Conservation (phyloP, 257 asterid species). For the Cordia subcordata region DNA sequence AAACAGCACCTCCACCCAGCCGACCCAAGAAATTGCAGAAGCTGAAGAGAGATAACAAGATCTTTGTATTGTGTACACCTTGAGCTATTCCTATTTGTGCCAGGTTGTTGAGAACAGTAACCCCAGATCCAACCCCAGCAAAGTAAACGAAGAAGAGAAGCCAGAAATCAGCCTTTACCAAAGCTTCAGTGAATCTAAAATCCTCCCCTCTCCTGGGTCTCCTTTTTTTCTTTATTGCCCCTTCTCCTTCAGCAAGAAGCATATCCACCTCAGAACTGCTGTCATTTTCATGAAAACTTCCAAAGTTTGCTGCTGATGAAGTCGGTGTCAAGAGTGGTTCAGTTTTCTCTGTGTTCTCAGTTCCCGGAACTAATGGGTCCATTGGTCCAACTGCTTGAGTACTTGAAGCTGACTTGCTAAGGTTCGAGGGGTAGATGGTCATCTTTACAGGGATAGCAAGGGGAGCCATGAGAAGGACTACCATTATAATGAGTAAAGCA, state of each 20-base stretch:
- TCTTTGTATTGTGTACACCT: conserved; percentile 41
- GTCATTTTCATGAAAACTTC: conserved; percentile 32
- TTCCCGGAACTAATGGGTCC: conserved; percentile 2
- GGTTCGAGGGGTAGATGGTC: conserved; percentile 50
- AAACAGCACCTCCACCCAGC: conserved; percentile 72
- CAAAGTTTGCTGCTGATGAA: conserved; percentile 31
- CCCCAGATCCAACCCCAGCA: conserved; percentile 71
- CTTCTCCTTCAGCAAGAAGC: conserved; percentile 67
- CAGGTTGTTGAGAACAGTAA: conserved; percentile 70
- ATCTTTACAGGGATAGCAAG: conserved; percentile 63
- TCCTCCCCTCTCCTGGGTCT: conserved; percentile 72
- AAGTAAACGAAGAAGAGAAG: conserved; percentile 58
- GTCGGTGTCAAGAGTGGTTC: conserved; percentile 42
- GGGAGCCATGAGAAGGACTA: conserved; percentile 60
- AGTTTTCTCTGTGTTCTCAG: conserved; percentile 15
- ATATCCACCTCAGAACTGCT: conserved; percentile 37
- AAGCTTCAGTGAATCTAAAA: conserved; percentile 52
- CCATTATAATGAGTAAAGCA: conserved; percentile 40
- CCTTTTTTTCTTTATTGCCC: conserved; percentile 47
- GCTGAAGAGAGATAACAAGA: conserved; percentile 60
- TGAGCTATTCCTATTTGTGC: conserved; percentile 71
- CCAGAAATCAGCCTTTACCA: conserved; percentile 77
- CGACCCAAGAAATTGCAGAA: conserved; percentile 71
- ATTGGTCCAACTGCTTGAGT: conserved; percentile 3
- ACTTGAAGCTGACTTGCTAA: conserved; percentile 12